A percentile compares a stretch with the other conserved stretches of the same genome.
Evolutionary conservation across 805 yeast species (phyloP).

Genomic region (Metschnikowia koreensis): DNA sequence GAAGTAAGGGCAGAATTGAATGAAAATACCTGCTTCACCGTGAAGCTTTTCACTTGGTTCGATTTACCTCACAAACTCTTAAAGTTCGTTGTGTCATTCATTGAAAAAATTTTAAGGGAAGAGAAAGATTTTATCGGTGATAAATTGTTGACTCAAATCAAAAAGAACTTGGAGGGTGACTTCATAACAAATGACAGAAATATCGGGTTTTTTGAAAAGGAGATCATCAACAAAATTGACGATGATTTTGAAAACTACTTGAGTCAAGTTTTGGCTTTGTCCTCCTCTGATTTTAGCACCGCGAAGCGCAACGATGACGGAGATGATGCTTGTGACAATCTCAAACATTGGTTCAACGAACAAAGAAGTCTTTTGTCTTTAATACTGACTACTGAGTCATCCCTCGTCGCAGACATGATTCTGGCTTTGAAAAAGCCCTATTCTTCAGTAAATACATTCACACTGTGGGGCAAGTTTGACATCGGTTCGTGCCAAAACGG

Average conservation of each 20-base stretch:
- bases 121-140: not conserved
- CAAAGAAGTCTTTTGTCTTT: conserved; percentile 2
- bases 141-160: not conserved
- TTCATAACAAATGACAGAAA: conserved; percentile 18
- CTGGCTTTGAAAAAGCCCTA: not conserved
- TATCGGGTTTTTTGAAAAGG: conserved; percentile 18
- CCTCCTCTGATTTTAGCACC: conserved; percentile 5
- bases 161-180: not conserved
- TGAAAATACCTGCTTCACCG: conserved; percentile 1
- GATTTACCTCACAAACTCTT: conserved; percentile 5
- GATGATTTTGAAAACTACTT: conserved; percentile 30
- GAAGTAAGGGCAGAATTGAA: conserved; percentile 16
- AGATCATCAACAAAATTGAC: conserved; percentile 23
- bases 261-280: conserved; percentile 9
- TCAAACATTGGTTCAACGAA: conserved; percentile 16
- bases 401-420: not conserved
- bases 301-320: not conserved
- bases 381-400: not conserved
- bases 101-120: not conserved
- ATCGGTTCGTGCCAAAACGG: not conserved
- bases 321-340: conserved; percentile 1
- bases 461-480: conserved; percentile 15
- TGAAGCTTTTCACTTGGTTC: not conserved
- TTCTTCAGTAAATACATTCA: conserved; percentile 1
- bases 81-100: conserved; percentile 1